Evolutionary conservation across 2,329 filamentous ascomycete genomes (phyloP).

Genomic region (Waltergamsia citrina): DNA sequence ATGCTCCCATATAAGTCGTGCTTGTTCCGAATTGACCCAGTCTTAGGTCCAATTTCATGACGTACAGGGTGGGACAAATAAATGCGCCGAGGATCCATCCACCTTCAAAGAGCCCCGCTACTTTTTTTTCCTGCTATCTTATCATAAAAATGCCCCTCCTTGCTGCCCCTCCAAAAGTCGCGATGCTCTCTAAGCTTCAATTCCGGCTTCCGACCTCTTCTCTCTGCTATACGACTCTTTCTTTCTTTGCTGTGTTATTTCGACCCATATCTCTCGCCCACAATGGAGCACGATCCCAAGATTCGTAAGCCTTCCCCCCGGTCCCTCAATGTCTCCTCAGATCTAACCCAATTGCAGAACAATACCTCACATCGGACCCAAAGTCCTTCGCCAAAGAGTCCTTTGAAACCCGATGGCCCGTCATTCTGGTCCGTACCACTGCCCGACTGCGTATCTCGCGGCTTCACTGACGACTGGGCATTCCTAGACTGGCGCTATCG

Average conservation of each 20-base stretch:
- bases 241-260: not conserved
- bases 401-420: constrained; percentile 80
- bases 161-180: not conserved
- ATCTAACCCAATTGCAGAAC: constrained; percentile 14
- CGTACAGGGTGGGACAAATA: not conserved
- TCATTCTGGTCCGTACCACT: constrained; percentile 63
- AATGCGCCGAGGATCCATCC: no score
- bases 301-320: constrained; percentile 43
- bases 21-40: not conserved
- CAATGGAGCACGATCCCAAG: constrained; percentile 70
- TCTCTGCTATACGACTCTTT: no score
- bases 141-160: constrained; percentile 1
- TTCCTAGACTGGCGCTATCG: constrained; percentile 70
- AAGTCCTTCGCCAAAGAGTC: constrained; percentile 83
- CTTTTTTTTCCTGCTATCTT: not conserved
- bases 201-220: no score
- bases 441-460: not conserved
- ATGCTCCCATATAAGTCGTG: constrained; percentile 1
- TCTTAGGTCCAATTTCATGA: constrained; percentile 2
- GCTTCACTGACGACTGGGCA: not conserved
- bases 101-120: not conserved
- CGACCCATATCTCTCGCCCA: constrained; percentile 7
- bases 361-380: constrained; percentile 70
- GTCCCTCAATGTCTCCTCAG: not conserved
- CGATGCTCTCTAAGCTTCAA: not conserved